Base-by-base conservation (phyloP, 495 filamentous ascomycete genomes). In the Trichocladium antarcticum region DNA sequence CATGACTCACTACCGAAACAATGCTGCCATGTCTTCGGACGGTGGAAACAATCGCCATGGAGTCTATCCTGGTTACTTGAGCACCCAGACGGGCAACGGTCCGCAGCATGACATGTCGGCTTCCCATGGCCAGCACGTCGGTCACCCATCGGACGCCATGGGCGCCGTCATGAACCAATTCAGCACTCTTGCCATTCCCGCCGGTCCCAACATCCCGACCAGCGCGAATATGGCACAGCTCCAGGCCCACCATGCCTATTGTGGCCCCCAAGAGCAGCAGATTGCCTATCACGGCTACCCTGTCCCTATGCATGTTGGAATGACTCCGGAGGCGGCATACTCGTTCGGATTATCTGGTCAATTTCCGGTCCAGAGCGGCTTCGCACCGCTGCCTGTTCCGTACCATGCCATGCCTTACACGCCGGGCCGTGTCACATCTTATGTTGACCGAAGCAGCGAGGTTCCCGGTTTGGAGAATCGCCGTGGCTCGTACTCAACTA, bases 401-500 rank as follows among this genome's bases (percentile, higher is more conserved):
- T 65, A 63, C 46, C 61, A 65, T 27, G 48, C 51, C 63, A 57
- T 73, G 51, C 73, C 75, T 14, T 75, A 74, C 56, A 75, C 74
- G 5, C 71, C 72, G 9, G 70, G 66, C 17, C 67, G 72, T 7
- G 50, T 68, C 6, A 57, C 65, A 37, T 58, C 68, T 0, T 66
- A 66, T 41, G 54, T 59, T 14, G 70, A 74, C 16, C 61, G 60
- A 40, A 60, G 58, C 43, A 66, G 71, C 41, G 75, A 78, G 24
- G 70, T 79, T 40, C 78, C 78, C 5, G 75, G 67, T 27, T 65
- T 82, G 31, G 73, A 80, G 47, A 78, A 79, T 50, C 77, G 78
- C 34, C 76, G 78, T 27, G 76, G 74, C 21, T 82, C 78, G 16
- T 78, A 78, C 58, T 87, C 83, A 4, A 87, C 83, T 24, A 83